These are phyloP conservation scores for Pelargonium cotyledonis DNA, from an alignment of 441 rosid species.

Conservation along the genomic window DNA sequence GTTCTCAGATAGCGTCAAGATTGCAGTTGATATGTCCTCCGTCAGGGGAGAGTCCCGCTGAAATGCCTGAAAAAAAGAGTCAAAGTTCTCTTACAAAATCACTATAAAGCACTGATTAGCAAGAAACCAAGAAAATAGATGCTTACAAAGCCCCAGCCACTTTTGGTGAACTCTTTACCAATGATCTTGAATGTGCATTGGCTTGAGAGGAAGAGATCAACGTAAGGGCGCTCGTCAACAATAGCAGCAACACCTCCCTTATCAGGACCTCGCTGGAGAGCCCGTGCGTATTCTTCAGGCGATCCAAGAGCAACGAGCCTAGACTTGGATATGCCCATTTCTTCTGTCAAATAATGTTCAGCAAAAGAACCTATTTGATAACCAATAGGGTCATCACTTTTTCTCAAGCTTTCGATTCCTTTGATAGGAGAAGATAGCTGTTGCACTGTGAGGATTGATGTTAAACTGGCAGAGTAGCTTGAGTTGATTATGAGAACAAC, in stretches of 20 bases:
- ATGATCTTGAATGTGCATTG: constrained; percentile 61
- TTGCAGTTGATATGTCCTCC: constrained; percentile 68
- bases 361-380: constrained; percentile 86
- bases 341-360: constrained; percentile 57
- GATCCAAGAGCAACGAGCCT: constrained; percentile 46
- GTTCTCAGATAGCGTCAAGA: constrained; percentile 61
- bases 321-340: constrained; percentile 67
- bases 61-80: constrained; percentile 51
- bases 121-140: not conserved
- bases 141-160: constrained; percentile 98
- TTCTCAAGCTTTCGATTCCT: constrained; percentile 67
- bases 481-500: constrained; percentile 91
- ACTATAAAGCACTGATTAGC: no score
- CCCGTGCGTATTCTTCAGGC: constrained; percentile 41
- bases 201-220: constrained; percentile 62
- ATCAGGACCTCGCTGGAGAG: constrained; percentile 59
- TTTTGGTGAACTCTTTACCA: constrained; percentile 81
- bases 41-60: constrained; percentile 75
- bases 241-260: constrained; percentile 78
- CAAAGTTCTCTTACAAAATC: no score
- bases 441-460: constrained; percentile 89
- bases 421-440: constrained; percentile 64
- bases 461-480: constrained; percentile 94
- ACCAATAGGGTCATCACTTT: constrained; percentile 67
- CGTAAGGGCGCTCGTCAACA: constrained; percentile 83